Percentiles rank a stretch among this genome's conserved stretches.
These are phyloP conservation scores for Colletotrichum euphorbiae DNA, from an alignment of 2,329 filamentous ascomycete species.

Conservation along the genomic window DNA sequence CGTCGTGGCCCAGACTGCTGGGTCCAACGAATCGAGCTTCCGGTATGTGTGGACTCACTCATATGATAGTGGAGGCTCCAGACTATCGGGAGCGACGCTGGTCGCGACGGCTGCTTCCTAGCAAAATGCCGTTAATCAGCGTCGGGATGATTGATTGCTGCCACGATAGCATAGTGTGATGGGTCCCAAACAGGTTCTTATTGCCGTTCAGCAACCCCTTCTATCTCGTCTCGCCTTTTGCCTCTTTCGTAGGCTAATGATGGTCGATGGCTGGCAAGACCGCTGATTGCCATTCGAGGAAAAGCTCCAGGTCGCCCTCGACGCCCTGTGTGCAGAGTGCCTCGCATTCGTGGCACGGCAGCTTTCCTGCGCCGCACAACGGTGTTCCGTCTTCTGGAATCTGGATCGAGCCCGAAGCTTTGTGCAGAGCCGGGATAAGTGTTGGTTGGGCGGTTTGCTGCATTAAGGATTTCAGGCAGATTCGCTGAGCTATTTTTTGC, in stretches of 20 bases:
- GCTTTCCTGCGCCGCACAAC: background rate
- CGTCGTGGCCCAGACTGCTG: conserved; percentile 21
- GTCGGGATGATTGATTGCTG: conserved; percentile 11
- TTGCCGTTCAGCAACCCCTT: background rate
- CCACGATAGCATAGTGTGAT: background rate
- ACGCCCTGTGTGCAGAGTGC: background rate
- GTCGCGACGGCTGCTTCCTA: background rate
- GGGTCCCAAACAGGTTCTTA: conserved; percentile 1
- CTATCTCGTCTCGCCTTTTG: background rate
- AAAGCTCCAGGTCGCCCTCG: background rate
- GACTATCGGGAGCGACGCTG: conserved; percentile 5
- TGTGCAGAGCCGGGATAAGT: background rate
- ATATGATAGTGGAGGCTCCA: conserved; percentile 19
- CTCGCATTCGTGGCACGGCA: background rate
- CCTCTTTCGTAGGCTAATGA: background rate
- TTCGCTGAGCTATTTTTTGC: conserved; percentile 10
- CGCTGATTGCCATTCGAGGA: background rate
- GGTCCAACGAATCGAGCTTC: conserved; percentile 22
- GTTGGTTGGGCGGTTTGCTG: background rate
- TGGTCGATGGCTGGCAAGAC: background rate
- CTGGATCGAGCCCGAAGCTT: background rate
- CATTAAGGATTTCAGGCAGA: background rate
- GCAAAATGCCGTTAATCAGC: conserved; percentile 10
- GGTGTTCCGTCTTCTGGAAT: conserved; percentile 12
- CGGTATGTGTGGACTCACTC: conserved; percentile 8